Conservation (phyloP, 2,329 filamentous ascomycete genomes). For the Botrytis sinoallii region DNA sequence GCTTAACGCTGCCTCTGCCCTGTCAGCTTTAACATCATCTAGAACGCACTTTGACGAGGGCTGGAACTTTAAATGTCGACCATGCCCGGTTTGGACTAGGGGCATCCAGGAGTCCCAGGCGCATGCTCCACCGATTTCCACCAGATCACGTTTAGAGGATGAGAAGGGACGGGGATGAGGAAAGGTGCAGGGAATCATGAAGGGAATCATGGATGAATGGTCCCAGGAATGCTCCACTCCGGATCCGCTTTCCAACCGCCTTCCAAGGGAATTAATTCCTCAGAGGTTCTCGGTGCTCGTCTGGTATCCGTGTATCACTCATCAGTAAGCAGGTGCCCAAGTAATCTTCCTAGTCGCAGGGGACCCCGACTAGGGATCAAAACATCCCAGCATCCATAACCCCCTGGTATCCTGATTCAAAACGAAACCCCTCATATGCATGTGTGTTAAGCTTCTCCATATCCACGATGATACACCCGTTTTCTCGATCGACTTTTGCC, state of each 20-base stretch:
- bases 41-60: background rate
- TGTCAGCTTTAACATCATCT: background rate
- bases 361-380: background rate
- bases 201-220: too few species aligned
- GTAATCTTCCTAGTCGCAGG: background rate
- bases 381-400: background rate
- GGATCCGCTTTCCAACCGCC: background rate
- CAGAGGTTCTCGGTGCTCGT: too few species aligned
- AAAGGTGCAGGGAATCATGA: too few species aligned
- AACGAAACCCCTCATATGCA: slow-evolving; percentile 4
- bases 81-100: background rate
- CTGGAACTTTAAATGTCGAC: background rate
- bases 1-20: background rate
- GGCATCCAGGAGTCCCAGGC: background rate
- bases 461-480: background rate
- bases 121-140: background rate
- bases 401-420: background rate
- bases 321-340: too few species aligned
- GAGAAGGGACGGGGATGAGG: background rate
- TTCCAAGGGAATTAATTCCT: background rate
- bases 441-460: background rate
- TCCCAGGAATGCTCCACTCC: background rate
- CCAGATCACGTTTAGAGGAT: background rate
- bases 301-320: too few species aligned
- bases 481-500: slow-evolving; percentile 1